A percentile compares a stretch with the other conserved stretches of the same genome.
Evolutionary conservation across 192 early-diverging fungal species (phyloP).

Genomic region (Ramicandelaber brevisporus): DNA sequence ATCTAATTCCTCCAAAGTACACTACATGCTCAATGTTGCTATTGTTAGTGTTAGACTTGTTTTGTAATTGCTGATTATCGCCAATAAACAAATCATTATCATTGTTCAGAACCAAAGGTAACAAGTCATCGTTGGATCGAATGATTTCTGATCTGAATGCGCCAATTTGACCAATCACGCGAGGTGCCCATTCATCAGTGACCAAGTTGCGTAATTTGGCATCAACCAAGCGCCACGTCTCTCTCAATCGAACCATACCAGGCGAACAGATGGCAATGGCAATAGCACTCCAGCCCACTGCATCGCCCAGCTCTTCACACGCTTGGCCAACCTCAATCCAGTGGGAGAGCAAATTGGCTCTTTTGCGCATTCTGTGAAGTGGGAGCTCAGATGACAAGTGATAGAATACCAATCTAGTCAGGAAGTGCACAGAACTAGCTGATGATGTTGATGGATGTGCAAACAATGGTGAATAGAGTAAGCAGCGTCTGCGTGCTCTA

Average conservation of each 20-base stretch:
- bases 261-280: conserved; percentile 39
- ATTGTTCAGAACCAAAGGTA: no score
- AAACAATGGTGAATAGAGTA: no score
- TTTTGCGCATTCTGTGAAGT: conserved; percentile 17
- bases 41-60: no score
- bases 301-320: conserved; percentile 25
- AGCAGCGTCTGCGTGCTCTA: no score
- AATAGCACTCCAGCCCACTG: conserved; percentile 33
- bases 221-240: conserved; percentile 51
- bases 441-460: no score
- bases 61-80: no score
- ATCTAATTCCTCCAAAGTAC: no score
- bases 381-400: conserved; percentile 33
- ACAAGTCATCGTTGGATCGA: no score
- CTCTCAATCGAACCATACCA: conserved; percentile 31
- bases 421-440: conserved; percentile 30
- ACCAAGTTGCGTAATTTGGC: conserved; percentile 23
- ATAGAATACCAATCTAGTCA: conserved; percentile 35
- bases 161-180: no score
- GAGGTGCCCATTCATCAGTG: conserved; percentile 26
- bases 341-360: conserved; percentile 25
- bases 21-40: no score
- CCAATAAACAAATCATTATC: no score
- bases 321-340: conserved; percentile 38
- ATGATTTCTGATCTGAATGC: no score